A percentile compares a stretch with the other conserved stretches of the same genome.
These are phyloP conservation scores for Bisporella sp. DNA, from an alignment of 2,329 filamentous ascomycete genomes.

Conservation along the genomic window DNA sequence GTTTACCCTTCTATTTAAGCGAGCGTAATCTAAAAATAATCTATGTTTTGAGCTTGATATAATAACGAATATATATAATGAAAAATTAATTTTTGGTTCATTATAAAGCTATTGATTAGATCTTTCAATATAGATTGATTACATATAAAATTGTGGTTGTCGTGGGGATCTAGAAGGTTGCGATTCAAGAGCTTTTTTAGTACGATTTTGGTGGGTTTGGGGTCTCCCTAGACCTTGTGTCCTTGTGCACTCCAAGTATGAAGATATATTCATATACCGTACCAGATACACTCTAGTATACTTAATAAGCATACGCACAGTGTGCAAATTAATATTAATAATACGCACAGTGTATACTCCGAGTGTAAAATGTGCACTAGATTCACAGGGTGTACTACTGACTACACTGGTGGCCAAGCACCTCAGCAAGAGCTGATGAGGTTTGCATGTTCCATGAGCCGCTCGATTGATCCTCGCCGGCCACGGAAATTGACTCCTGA, in stretches of 20 bases:
- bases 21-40: neutral
- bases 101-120: neutral
- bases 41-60: neutral
- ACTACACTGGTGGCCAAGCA: conserved; percentile 7
- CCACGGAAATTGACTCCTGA: conserved; percentile 16
- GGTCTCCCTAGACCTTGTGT: neutral
- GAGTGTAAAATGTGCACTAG: neutral
- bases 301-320: neutral
- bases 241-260: neutral
- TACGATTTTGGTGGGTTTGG: neutral
- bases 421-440: conserved; percentile 18
- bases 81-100: neutral
- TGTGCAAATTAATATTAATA: neutral
- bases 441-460: conserved; percentile 17
- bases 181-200: neutral
- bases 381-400: neutral
- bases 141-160: neutral
- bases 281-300: neutral
- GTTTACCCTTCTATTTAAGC: neutral
- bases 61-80: neutral
- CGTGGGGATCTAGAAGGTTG: neutral
- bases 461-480: conserved; percentile 17
- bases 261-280: neutral
- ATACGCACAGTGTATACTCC: neutral
- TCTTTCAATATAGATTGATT: neutral